Conservation (phyloP, 306 rosid species). For the Prunus mongolica region DNA sequence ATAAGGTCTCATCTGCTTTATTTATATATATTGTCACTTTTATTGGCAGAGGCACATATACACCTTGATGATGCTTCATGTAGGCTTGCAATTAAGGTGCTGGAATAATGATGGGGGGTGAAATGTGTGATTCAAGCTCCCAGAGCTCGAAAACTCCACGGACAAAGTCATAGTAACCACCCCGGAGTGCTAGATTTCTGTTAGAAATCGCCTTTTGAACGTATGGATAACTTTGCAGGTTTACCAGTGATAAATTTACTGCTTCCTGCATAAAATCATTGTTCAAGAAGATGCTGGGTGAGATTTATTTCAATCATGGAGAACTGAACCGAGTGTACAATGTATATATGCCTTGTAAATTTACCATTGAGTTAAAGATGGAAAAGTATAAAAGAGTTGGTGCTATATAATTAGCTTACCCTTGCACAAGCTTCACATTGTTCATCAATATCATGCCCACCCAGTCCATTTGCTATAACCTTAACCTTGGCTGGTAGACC, state of each 20-base stretch:
- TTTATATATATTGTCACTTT: not conserved
- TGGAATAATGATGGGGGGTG: slow-evolving; percentile 21
- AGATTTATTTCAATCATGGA: not conserved
- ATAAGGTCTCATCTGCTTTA: not conserved
- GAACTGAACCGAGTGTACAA: too few relatives aligned
- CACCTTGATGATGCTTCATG: not conserved
- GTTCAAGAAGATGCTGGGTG: not conserved
- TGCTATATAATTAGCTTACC: slow-evolving; percentile 17
- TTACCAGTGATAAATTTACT: slow-evolving; percentile 51
- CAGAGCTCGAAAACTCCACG: slow-evolving; percentile 48
- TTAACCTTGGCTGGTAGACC: slow-evolving; percentile 45
- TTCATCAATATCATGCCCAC: not conserved
- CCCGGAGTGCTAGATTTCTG: slow-evolving; percentile 26
- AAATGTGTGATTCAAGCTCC: slow-evolving; percentile 28
- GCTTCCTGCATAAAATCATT: slow-evolving; percentile 44
- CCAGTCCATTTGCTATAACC: slow-evolving; percentile 21
- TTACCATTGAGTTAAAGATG: too few relatives aligned
- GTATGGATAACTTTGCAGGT: slow-evolving; percentile 52
- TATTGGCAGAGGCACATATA: not conserved
- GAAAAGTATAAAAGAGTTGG: not conserved
- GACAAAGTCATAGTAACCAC: slow-evolving; percentile 64
- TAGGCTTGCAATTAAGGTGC: not conserved
- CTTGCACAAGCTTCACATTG: slow-evolving; percentile 39
- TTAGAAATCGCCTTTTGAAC: slow-evolving; percentile 25
- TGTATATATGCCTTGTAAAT: too few relatives aligned